Evolutionary conservation across 2,329 filamentous ascomycete species (phyloP).

Genomic region (Pseudogymnoascus sp.): DNA sequence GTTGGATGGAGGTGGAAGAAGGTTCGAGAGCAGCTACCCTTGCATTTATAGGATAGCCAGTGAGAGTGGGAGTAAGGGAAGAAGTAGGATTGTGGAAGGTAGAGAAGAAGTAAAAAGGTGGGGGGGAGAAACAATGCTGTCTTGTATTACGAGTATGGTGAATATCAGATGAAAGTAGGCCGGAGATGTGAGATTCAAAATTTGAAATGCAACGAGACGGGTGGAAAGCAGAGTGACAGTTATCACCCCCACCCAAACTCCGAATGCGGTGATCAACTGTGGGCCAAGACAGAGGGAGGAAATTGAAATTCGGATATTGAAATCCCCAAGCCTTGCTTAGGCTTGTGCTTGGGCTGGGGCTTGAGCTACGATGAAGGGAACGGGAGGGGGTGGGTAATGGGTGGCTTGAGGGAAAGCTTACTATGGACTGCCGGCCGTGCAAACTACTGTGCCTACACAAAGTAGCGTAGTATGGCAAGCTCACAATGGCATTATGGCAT

Average conservation of each 20-base stretch:
- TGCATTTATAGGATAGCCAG: constrained; percentile 5
- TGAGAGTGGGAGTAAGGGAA: not conserved
- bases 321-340: not conserved
- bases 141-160: not conserved
- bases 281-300: not conserved
- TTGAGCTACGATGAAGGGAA: not conserved
- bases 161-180: not conserved
- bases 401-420: not conserved
- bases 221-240: not conserved
- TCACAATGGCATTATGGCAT: not conserved
- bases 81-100: not conserved
- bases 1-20: not conserved
- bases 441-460: not conserved
- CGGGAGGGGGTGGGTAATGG: not conserved
- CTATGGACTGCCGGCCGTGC: not conserved
- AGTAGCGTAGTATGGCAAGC: not conserved
- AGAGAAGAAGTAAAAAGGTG: not conserved
- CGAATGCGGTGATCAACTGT: not conserved
- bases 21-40: not conserved
- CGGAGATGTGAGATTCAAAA: not conserved
- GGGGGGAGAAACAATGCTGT: not conserved
- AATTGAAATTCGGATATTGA: not conserved
- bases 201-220: not conserved
- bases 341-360: not conserved
- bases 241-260: not conserved